These are phyloP conservation scores for Rhazya stricta DNA, from an alignment of 257 asterid genomes.

Conservation along the genomic window DNA sequence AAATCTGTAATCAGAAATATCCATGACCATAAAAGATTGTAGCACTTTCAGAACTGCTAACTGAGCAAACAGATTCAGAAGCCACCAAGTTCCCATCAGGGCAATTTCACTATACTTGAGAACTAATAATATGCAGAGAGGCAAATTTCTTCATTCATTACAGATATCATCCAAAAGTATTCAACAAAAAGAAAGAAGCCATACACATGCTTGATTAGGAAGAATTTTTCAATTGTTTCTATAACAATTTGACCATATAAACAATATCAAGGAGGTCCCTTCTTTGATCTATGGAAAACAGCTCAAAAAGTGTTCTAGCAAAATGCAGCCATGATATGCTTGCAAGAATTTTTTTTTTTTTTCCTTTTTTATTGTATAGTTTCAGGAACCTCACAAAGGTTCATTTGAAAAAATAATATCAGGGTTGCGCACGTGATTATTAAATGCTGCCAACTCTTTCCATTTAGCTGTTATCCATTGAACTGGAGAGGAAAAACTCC, in stretches of 20 bases:
- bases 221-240: not conserved
- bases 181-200: not conserved
- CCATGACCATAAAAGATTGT: not conserved
- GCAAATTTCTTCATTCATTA: too few species aligned
- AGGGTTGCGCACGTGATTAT: conserved; percentile 67
- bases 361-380: too few species aligned
- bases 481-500: conserved; percentile 60
- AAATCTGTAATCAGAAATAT: not conserved
- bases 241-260: not conserved
- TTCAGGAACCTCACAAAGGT: conserved; percentile 22
- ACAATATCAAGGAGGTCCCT: not conserved
- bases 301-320: not conserved
- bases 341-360: not conserved
- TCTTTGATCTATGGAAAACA: not conserved
- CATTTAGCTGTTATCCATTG: conserved; percentile 38
- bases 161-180: not conserved
- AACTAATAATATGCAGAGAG: not conserved
- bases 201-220: not conserved
- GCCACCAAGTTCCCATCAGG: not conserved
- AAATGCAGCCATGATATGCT: not conserved
- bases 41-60: not conserved
- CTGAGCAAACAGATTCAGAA: not conserved
- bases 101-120: not conserved
- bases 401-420: conserved; percentile 54
- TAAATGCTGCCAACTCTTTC: conserved; percentile 44